Evolutionary conservation across 2,329 filamentous ascomycete genomes (phyloP).

Genomic region (Escovopsis sp.): DNA sequence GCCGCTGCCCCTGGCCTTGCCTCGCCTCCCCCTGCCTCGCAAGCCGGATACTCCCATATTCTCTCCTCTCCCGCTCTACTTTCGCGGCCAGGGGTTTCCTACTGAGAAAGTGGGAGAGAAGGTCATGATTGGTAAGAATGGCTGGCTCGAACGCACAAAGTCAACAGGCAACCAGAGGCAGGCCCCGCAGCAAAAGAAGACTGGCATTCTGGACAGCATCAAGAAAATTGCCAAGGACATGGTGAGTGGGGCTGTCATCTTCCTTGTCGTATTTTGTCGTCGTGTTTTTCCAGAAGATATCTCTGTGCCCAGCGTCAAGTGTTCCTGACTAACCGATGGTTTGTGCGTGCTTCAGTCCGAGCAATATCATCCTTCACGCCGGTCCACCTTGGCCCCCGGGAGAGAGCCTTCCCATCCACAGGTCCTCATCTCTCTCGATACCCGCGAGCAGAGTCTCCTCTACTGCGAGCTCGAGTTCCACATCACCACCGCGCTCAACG

Average conservation of each 20-base stretch:
- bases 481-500: constrained; percentile 34
- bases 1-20: not conserved
- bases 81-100: constrained; percentile 24
- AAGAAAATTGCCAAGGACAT: constrained; percentile 40
- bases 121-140: constrained; percentile 38
- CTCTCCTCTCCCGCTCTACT: constrained; percentile 29
- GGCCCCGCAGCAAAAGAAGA: constrained; percentile 20
- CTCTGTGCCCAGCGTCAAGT: no score
- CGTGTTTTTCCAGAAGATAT: not conserved
- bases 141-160: constrained; percentile 37
- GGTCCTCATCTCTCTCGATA: constrained; percentile 34
- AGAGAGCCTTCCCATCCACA: constrained; percentile 17
- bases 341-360: constrained; percentile 18
- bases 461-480: constrained; percentile 45
- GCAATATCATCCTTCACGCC: constrained; percentile 18
- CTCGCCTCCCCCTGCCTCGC: not conserved
- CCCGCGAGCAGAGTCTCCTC: constrained; percentile 42
- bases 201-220: constrained; percentile 29
- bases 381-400: constrained; percentile 13
- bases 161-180: constrained; percentile 11
- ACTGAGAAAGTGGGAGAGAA: constrained; percentile 29
- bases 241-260: constrained; percentile 19
- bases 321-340: no score
- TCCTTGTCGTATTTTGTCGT: no score
- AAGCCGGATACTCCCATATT: constrained; percentile 16